Conservation (phyloP, 1,284 basidiomycete species). For the Laetiporus sulphureus region DNA sequence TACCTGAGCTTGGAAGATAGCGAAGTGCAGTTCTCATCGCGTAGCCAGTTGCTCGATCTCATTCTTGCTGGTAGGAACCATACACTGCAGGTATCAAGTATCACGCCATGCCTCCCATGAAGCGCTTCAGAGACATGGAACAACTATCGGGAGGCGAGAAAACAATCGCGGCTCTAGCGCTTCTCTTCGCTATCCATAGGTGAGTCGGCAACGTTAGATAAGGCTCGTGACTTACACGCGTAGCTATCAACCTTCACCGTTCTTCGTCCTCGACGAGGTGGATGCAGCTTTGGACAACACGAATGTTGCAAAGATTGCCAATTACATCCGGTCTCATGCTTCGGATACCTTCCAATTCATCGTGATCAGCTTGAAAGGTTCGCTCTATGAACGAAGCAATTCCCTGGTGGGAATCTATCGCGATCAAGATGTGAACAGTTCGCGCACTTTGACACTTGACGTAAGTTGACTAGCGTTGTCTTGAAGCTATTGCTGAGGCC, state of each 20-base stretch:
- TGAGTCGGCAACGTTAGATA: slow-evolving; percentile 20
- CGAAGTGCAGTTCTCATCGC: slow-evolving; percentile 52
- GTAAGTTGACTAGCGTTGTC: slow-evolving; percentile 42
- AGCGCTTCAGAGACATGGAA: slow-evolving; percentile 98
- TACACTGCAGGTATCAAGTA: slow-evolving; percentile 96
- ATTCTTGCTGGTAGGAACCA: slow-evolving; percentile 64
- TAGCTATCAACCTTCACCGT: slow-evolving; percentile 95
- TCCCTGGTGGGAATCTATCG: slow-evolving; percentile 92
- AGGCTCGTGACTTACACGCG: slow-evolving; percentile 4
- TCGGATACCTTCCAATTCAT: slow-evolving; percentile 88
- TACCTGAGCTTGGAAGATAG: slow-evolving; percentile 94
- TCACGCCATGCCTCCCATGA: slow-evolving; percentile 99
- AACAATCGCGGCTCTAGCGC: slow-evolving; percentile 93
- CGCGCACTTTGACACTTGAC: slow-evolving; percentile 83
- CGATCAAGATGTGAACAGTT: slow-evolving; percentile 91
- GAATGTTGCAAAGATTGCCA: slow-evolving; percentile 89
- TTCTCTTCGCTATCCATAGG: slow-evolving; percentile 97
- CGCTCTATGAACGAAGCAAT: slow-evolving; percentile 86
- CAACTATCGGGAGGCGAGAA: slow-evolving; percentile 98
- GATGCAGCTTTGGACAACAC: slow-evolving; percentile 96
- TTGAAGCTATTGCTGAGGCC: not conserved
- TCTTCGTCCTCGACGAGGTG: slow-evolving; percentile 98
- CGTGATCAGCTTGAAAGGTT: slow-evolving; percentile 93
- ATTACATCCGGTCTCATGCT: slow-evolving; percentile 81
- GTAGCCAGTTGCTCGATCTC: not conserved